Evolutionary conservation across 257 asterid species (phyloP).

Genomic region (Penstemon eatonii): DNA sequence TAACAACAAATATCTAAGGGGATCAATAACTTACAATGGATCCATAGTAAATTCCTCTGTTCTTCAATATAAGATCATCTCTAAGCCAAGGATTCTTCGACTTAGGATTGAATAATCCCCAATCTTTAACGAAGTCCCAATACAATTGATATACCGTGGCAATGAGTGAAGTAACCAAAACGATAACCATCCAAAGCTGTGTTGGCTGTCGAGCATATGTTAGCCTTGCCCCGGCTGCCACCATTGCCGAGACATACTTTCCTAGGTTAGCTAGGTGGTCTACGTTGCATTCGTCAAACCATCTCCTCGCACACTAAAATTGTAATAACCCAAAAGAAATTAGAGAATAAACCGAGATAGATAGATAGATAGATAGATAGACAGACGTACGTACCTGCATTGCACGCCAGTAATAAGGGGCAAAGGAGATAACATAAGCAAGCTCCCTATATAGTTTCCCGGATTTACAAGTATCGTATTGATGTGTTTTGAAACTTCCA

Average conservation of each 20-base stretch:
- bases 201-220: constrained; percentile 67
- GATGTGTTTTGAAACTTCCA: constrained; percentile 66
- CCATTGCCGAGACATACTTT: constrained; percentile 96
- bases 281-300: constrained; percentile 69
- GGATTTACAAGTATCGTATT: constrained; percentile 65
- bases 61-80: constrained; percentile 76
- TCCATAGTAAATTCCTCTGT: constrained; percentile 65
- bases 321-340: not conserved
- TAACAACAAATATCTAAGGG: not conserved
- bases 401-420: constrained; percentile 97
- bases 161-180: constrained; percentile 62
- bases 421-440: constrained; percentile 84
- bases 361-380: not conserved
- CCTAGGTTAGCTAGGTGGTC: constrained; percentile 85
- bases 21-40: constrained; percentile 68
- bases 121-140: constrained; percentile 95
- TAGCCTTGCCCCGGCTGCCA: constrained; percentile 93
- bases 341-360: not conserved
- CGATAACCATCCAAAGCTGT: constrained; percentile 54
- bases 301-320: constrained; percentile 82
- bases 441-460: constrained; percentile 80
- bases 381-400: constrained; percentile 78
- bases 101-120: constrained; percentile 74
- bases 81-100: constrained; percentile 77
- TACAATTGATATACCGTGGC: constrained; percentile 89